Conservation (phyloP, 2,329 filamentous ascomycete species). For the Zymoseptoria crescenta region DNA sequence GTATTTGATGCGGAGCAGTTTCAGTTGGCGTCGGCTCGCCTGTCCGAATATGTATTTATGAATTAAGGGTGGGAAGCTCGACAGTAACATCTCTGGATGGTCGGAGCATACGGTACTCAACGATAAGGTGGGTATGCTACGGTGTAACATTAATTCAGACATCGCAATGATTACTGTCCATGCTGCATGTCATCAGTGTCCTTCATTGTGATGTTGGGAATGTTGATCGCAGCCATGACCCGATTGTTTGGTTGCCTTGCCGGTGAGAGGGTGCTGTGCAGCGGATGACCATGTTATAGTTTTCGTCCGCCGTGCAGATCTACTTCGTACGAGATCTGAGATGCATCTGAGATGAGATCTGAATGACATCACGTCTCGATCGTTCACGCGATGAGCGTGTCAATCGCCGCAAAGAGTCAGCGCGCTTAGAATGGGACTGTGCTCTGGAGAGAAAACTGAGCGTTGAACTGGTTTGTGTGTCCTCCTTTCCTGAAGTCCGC, state of each 20-base stretch:
- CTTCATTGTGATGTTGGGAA: too few species aligned
- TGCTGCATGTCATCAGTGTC: too few species aligned
- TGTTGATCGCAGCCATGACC: too few species aligned
- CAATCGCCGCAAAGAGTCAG: too few species aligned
- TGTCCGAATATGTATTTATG: not conserved
- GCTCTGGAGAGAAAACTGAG: not conserved
- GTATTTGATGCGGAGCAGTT: constrained; percentile 15
- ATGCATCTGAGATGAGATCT: not conserved
- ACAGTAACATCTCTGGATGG: not conserved
- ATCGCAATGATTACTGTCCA: not conserved
- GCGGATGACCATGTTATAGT: too few species aligned
- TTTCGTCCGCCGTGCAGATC: not conserved
- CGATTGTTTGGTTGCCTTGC: too few species aligned
- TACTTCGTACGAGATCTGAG: not conserved
- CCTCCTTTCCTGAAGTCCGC: not conserved
- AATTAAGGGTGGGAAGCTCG: not conserved
- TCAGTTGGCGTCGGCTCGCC: not conserved
- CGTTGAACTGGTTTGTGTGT: not conserved
- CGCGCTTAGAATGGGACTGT: not conserved
- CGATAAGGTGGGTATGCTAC: not conserved
- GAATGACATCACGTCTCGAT: not conserved
- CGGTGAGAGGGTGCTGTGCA: too few species aligned
- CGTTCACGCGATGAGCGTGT: not conserved
- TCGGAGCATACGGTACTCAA: not conserved
- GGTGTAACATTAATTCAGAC: not conserved